Evolutionary conservation across 2,329 filamentous ascomycete genomes (phyloP), one percentile per base, ranked within the genome.

Genomic region (Sporothrix dimorphospora): DNA sequence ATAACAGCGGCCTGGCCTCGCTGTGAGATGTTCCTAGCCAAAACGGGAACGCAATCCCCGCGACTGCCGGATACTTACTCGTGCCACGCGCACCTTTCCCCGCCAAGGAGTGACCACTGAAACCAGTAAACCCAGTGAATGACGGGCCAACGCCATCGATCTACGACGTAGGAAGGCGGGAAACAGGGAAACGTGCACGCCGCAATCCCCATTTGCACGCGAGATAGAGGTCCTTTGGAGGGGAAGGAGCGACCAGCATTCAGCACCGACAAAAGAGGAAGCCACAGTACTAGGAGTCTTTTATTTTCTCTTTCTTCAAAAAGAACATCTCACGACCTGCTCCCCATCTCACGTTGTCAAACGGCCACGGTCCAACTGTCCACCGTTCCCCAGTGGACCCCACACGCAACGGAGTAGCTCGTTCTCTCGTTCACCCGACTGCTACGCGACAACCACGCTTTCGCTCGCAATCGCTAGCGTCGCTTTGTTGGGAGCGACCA

Each of bases 391-490:
- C 42, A 34, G 63, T 49, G 42, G 42, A 67, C 65, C 63, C 63
- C 65, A 67, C n/a, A 63, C 59, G 59, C 59, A 45, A 63, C 40
- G 11, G 38, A 45, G 11, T 63, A 45, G 38, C 59, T 42, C 59
- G 30, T n/a, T n/a, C n/a, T n/a, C n/a, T n/a, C n/a, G n/a, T n/a
- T 45, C n/a, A 8, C 11, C 40, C 59, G 27, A 21, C 65, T 49
- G 45, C 63, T 51, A 67, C 45, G 65, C 65, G 65, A 67, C 65
- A 49, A 38, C 65, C 27, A 49, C 63, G 42, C 63, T 49, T 34
- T 19, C 45, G 45, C 45, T 67, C 45, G 65, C 65, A 51, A 67
- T 67, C 63, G 42, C 42, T 66, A 66, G 63, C 63, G 63, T 47
- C 42, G 21, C 42, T 34, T 65, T 65, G 59, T 45, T 65, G 59